phyloP scores from a whole-genome alignment of 2,329 filamentous ascomycete genomes.

The Diaporthe ilicicola region DNA sequence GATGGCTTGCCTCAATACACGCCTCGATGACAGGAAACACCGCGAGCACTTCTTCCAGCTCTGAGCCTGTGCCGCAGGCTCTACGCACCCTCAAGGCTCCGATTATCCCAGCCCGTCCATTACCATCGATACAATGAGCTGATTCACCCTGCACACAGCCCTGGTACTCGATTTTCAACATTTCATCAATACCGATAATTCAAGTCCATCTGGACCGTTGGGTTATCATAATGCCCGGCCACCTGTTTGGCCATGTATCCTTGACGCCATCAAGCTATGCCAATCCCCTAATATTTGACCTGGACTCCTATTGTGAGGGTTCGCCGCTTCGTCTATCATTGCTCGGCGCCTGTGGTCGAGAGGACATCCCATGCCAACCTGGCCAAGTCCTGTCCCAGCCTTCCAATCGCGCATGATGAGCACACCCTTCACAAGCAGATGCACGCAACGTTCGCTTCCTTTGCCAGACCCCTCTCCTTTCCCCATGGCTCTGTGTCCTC shows the following conservation, averaged over 20 bases:
- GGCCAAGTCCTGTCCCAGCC: neutral
- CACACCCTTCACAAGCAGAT: neutral
- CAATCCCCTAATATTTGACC: constrained; percentile 24
- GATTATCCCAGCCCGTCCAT: neutral
- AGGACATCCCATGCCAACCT: neutral
- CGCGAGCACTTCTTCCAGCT: too few relatives aligned
- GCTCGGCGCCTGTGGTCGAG: constrained; percentile 2
- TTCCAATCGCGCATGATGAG: neutral
- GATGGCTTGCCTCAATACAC: too few relatives aligned
- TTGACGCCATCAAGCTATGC: constrained; percentile 31
- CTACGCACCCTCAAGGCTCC: neutral
- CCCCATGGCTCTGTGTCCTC: neutral
- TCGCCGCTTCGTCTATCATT: constrained; percentile 31
- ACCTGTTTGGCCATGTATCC: constrained; percentile 17
- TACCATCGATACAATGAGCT: neutral
- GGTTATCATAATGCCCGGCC: constrained; percentile 13
- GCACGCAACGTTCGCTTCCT: neutral
- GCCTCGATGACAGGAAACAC: too few relatives aligned
- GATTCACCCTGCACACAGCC: neutral
- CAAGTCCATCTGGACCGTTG: constrained; percentile 13
- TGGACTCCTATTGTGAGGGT: constrained; percentile 18
- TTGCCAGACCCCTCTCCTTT: neutral
- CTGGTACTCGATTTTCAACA: neutral
- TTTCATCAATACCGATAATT: constrained; percentile 24
- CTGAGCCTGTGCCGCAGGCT: neutral